Conservation (phyloP, 148 eudicot genomes). For the Silene conica region DNA sequence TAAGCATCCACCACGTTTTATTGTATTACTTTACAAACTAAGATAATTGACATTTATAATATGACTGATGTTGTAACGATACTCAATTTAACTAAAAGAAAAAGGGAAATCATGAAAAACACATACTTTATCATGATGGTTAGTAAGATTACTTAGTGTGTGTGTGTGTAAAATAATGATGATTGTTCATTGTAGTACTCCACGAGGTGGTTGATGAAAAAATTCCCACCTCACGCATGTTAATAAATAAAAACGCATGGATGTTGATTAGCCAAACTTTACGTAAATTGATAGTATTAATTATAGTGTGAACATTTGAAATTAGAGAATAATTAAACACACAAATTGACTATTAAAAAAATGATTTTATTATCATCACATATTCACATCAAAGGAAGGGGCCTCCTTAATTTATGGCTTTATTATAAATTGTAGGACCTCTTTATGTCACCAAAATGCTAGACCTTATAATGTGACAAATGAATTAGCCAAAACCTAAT, state of each 20-base stretch:
- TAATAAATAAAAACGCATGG: background rate
- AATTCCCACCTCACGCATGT: conserved; percentile 30
- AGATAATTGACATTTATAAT: too few relatives aligned
- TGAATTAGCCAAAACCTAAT: conserved; percentile 23
- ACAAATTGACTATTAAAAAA: conserved; percentile 16
- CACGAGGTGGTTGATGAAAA: conserved; percentile 32
- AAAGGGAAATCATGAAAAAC: background rate
- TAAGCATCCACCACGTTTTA: too few relatives aligned
- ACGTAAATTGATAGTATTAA: background rate
- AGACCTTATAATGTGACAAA: conserved; percentile 31
- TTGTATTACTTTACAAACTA: too few relatives aligned
- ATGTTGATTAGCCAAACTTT: conserved; percentile 18
- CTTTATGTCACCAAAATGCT: conserved; percentile 17
- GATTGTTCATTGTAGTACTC: conserved; percentile 34
- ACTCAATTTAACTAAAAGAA: background rate
- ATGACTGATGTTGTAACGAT: background rate
- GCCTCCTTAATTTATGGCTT: conserved; percentile 32
- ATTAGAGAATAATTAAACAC: conserved; percentile 2
- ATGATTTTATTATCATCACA: conserved; percentile 19
- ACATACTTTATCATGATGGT: background rate
- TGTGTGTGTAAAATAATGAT: conserved; percentile 14
- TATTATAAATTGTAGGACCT: conserved; percentile 21
- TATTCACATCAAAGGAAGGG: conserved; percentile 8
- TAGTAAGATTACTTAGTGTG: conserved; percentile 2
- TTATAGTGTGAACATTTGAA: conserved; percentile 18